phyloP scores from a whole-genome alignment of 1,139 yeast species.

The Diutina scorzettiae region DNA sequence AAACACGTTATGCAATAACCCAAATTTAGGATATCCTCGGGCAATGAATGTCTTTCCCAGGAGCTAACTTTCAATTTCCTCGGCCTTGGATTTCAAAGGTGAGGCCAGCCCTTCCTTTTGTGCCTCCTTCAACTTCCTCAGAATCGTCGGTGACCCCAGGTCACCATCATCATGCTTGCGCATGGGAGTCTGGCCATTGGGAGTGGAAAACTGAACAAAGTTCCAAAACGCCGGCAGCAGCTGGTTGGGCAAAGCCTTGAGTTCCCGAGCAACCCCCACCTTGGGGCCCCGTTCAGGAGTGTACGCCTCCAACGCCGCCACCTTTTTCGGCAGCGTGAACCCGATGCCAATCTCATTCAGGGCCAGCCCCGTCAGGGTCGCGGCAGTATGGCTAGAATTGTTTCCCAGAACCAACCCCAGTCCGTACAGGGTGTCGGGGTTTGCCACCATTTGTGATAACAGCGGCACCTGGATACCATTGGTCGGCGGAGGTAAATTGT shows the following conservation, averaged over 20 bases:
- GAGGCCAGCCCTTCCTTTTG: conserved; percentile 6
- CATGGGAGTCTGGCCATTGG: conserved; percentile 38
- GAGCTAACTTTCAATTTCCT: not conserved
- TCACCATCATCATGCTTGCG: conserved; percentile 27
- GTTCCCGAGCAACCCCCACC: conserved; percentile 13
- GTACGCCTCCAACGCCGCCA: conserved; percentile 63
- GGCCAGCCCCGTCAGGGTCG: not conserved
- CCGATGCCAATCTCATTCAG: conserved; percentile 24
- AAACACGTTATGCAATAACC: too few relatives aligned
- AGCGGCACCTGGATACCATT: not conserved
- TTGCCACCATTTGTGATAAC: not conserved
- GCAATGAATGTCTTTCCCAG: too few relatives aligned
- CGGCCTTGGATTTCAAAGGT: not conserved
- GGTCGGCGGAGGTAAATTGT: conserved; percentile 20
- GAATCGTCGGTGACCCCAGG: conserved; percentile 30
- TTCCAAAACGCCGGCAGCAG: conserved; percentile 72
- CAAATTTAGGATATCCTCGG: too few relatives aligned
- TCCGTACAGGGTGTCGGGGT: not conserved
- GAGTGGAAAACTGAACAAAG: conserved; percentile 66
- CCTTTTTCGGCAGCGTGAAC: conserved; percentile 41
- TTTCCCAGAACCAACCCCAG: not conserved
- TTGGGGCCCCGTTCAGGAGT: conserved; percentile 70
- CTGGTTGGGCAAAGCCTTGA: conserved; percentile 24
- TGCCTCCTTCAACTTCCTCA: conserved; percentile 16
- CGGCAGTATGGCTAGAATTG: not conserved